Conservation (phyloP, 228 moss, liverwort and hornwort genomes). For the Sphagnum magellanicum region DNA sequence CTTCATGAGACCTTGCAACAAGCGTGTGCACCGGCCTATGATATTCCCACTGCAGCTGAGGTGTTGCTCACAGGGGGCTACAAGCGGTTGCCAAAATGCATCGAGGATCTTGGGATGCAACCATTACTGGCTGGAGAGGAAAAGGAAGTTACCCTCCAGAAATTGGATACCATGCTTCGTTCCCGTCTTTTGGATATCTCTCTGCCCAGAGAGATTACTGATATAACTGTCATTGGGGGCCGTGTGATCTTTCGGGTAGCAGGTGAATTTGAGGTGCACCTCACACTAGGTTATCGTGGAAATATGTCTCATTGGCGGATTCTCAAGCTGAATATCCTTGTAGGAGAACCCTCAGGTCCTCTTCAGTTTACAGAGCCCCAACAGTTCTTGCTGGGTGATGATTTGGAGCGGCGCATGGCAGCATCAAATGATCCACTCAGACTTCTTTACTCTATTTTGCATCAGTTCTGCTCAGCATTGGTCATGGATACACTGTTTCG, state of each 20-base stretch:
- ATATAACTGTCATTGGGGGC: constrained; percentile 73
- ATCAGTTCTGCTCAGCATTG: constrained; percentile 86
- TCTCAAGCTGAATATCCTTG: constrained; percentile 75
- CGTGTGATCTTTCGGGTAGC: constrained; percentile 66
- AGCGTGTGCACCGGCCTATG: constrained; percentile 91
- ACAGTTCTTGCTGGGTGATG: constrained; percentile 80
- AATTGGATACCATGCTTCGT: constrained; percentile 80
- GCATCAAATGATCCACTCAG: constrained; percentile 91
- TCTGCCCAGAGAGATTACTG: constrained; percentile 81
- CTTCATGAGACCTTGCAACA: constrained; percentile 96
- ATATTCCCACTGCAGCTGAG: constrained; percentile 82
- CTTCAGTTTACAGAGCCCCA: constrained; percentile 75
- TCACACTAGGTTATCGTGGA: constrained; percentile 90
- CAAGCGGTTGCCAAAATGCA: constrained; percentile 81
- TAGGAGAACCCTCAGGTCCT: constrained; percentile 70
- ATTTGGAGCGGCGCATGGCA: constrained; percentile 93
- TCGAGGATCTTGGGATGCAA: constrained; percentile 90
- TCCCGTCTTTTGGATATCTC: constrained; percentile 74
- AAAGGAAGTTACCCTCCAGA: constrained; percentile 70
- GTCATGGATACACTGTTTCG: constrained; percentile 98
- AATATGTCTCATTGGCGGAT: constrained; percentile 84
- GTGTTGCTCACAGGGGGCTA: constrained; percentile 83
- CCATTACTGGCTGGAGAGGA: constrained; percentile 73
- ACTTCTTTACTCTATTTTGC: constrained; percentile 79
- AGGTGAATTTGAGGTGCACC: constrained; percentile 93